Evolutionary conservation across 2,329 filamentous ascomycete genomes (phyloP), one percentile per base, ranked within the genome.

Genomic region (Claviceps digitariae): DNA sequence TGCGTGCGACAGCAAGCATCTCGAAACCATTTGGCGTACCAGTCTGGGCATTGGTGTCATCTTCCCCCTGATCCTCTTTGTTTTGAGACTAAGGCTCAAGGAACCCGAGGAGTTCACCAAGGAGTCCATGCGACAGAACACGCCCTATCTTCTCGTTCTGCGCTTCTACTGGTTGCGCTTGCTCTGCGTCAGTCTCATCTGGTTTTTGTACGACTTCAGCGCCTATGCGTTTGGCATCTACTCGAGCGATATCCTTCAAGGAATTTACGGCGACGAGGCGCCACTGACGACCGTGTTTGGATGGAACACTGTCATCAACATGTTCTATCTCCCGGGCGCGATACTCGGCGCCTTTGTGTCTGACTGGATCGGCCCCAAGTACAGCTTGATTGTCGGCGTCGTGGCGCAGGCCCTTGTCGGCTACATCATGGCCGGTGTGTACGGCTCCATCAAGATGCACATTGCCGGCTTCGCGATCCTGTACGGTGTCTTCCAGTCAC

Each of bases 171-270:
- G 88, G 69, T 79, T 75, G 62, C 79, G 87, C 21, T 72, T 94
- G n/a, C 61, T 78, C 1, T 68, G 84, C 21, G 85, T 93, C 52
- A 81, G 79, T 57, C 60, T 83, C 23, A 86, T 94, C 63, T 94
- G 89, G 88, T 93, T 93, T 67, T 78, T 91, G 57, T 94, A 90
- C 65, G 82, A 90, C 93, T 95, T 95, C 68, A 87, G 84, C 2
- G 73, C 82, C 2, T 95, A 95, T 66, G 84, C 86, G 0, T 95
- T 95, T 65, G 78, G 85, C 51, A 88, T 95, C 62, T 96, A 93
- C 71, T 87, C 86, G 0, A 83, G 84, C 1, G 78, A 82, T 1
- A 91, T 95, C 61, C 71, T 94, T 0, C 66, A 72, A 41, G 82
- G 80, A 55, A 77, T 88, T 29, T 81, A 84, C 44, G 78, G 80